Evolutionary conservation across 257 asterid genomes (phyloP).

Genomic region (Leonotis leonurus): DNA sequence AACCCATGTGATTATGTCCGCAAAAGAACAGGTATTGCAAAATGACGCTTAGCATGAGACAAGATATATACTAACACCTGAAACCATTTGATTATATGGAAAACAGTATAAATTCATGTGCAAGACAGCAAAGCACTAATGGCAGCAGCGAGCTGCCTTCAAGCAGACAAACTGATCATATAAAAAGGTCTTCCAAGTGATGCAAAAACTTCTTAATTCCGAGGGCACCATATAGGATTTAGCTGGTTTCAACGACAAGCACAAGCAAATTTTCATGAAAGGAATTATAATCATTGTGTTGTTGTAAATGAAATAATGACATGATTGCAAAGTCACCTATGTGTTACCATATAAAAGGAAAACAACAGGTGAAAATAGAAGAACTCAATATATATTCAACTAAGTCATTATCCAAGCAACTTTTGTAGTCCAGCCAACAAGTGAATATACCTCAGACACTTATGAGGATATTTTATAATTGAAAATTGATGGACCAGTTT

Average conservation of each 20-base stretch:
- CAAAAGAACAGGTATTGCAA: neutral
- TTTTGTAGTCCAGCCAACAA: slow-evolving; percentile 14
- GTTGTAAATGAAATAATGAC: slow-evolving; percentile 2
- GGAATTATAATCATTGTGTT: neutral
- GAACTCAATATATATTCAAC: slow-evolving; percentile 1
- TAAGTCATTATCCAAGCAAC: slow-evolving; percentile 3
- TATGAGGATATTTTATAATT: slow-evolving; percentile 10
- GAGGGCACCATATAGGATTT: neutral
- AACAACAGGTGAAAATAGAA: neutral
- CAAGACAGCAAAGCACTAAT: neutral
- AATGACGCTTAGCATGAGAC: neutral
- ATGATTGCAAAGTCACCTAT: neutral
- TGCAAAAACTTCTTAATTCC: neutral
- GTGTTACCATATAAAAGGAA: neutral
- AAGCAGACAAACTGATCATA: neutral
- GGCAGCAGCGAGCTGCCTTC: neutral
- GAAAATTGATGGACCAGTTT: slow-evolving; percentile 36
- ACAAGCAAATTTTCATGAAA: slow-evolving; percentile 3
- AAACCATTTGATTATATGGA: neutral
- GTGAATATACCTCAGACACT: slow-evolving; percentile 6
- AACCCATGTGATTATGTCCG: neutral
- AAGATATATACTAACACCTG: neutral
- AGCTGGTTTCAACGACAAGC: neutral
- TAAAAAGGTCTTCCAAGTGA: neutral
- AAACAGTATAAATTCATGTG: neutral